Evolutionary conservation across 495 filamentous ascomycete genomes (phyloP).

Genomic region (Saxispiralis lemnorum): DNA sequence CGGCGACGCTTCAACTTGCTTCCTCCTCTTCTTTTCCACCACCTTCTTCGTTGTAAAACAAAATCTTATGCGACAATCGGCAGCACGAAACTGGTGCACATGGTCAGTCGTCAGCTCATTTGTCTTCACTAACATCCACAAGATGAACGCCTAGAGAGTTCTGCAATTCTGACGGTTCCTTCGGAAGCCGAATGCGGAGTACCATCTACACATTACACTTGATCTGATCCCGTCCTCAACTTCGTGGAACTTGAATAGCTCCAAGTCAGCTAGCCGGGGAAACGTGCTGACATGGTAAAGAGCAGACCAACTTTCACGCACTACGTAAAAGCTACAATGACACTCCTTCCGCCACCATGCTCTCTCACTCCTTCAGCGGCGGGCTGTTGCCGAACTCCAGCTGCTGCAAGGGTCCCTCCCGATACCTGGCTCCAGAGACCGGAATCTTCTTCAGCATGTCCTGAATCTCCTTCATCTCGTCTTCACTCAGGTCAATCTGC

Average conservation of each 20-base stretch:
- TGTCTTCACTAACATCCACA: not conserved
- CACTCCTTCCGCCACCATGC: not conserved
- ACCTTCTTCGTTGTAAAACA: too few relatives aligned
- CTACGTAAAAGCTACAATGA: too few relatives aligned
- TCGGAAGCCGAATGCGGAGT: conserved; percentile 20
- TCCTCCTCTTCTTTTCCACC: too few relatives aligned
- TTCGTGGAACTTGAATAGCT: too few relatives aligned
- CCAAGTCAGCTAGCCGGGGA: too few relatives aligned
- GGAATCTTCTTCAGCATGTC: conserved; percentile 19
- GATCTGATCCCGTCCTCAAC: conserved; percentile 21
- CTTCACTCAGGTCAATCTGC: conserved; percentile 20
- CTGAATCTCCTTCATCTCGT: conserved; percentile 25
- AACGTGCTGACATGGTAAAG: not conserved
- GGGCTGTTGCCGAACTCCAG: conserved; percentile 9
- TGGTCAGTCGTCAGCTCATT: not conserved
- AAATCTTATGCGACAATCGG: too few relatives aligned
- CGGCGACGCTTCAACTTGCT: not conserved
- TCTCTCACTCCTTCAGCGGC: conserved; percentile 6
- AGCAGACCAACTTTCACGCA: too few relatives aligned
- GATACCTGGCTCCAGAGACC: conserved; percentile 22
- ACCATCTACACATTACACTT: conserved; percentile 25
- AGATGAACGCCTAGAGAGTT: conserved; percentile 25
- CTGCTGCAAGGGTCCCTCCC: not conserved
- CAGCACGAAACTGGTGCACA: too few relatives aligned
- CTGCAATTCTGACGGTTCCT: conserved; percentile 26